Evolutionary conservation across 2,329 filamentous ascomycete genomes (phyloP).

Genomic region (Monilinia laxa): DNA sequence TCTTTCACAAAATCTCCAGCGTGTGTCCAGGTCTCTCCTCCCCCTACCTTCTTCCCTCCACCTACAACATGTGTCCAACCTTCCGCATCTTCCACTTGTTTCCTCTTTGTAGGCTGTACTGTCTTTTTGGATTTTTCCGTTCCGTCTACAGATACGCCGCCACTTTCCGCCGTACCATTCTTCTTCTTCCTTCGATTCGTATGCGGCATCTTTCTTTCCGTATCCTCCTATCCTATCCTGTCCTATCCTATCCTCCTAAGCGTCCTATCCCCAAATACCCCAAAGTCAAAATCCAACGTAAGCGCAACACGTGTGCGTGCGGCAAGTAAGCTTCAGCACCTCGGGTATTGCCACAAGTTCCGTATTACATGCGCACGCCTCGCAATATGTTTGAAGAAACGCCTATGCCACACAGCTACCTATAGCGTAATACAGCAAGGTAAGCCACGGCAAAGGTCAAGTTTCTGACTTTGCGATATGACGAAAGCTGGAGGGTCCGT

Average conservation of each 20-base stretch:
- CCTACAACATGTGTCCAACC: conserved; percentile 42
- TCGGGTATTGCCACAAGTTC: background rate
- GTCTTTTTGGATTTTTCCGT: conserved; percentile 24
- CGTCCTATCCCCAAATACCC: background rate
- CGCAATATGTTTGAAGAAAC: background rate
- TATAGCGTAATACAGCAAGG: background rate
- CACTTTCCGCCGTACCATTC: background rate
- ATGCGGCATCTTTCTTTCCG: conserved; percentile 31
- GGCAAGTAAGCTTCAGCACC: conserved; percentile 3
- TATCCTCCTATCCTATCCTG: background rate
- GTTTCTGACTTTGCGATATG: background rate
- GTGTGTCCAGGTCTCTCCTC: conserved; percentile 25
- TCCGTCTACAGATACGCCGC: background rate
- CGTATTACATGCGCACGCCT: background rate
- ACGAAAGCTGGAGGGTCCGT: background rate
- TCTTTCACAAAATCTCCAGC: conserved; percentile 36
- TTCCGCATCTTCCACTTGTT: conserved; percentile 37
- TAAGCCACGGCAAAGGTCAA: background rate
- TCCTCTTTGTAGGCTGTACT: conserved; percentile 36
- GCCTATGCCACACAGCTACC: background rate
- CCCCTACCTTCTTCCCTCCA: conserved; percentile 22
- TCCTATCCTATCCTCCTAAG: background rate
- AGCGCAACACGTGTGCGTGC: background rate
- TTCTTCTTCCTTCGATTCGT: conserved; percentile 36
- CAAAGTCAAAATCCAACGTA: conserved; percentile 8